Percentiles rank a stretch among this genome's conserved stretches.
These are phyloP conservation scores for Skeletonema menzelii DNA, from an alignment of 108 stramenopile genomes.

Conservation along the genomic window DNA sequence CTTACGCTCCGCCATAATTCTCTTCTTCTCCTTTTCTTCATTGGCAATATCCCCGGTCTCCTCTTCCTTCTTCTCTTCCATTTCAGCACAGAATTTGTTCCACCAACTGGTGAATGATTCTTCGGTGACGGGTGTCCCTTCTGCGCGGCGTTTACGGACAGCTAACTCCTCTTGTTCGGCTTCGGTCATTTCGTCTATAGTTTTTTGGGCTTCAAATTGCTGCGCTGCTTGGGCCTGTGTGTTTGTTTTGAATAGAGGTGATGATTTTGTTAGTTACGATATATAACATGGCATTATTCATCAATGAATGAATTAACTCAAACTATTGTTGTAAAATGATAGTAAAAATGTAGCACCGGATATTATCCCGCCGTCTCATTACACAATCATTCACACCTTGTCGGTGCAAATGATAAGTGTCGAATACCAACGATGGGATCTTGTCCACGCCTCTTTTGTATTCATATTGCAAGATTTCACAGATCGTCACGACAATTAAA, in stretches of 20 bases:
- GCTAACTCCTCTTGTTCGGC: slow-evolving; percentile 83
- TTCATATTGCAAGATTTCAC: slow-evolving; percentile 21
- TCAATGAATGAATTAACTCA: neutral
- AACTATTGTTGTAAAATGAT: neutral
- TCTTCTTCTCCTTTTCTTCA: slow-evolving; percentile 30
- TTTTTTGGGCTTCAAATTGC: slow-evolving; percentile 83
- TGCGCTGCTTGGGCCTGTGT: slow-evolving; percentile 61
- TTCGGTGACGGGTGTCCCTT: slow-evolving; percentile 79
- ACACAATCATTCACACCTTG: slow-evolving; percentile 60
- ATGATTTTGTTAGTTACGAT: neutral
- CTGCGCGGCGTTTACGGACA: slow-evolving; percentile 82
- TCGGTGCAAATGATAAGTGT: slow-evolving; percentile 49
- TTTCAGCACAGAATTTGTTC: slow-evolving; percentile 68
- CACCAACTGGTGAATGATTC: slow-evolving; percentile 78
- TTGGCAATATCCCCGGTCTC: slow-evolving; percentile 20
- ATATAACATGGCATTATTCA: neutral
- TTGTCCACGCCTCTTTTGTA: slow-evolving; percentile 50
- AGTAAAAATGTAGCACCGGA: slow-evolving; percentile 53
- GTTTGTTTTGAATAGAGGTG: neutral
- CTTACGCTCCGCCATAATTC: slow-evolving; percentile 52
- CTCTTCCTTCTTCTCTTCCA: slow-evolving; percentile 53
- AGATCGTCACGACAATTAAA: neutral
- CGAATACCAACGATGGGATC: slow-evolving; percentile 66
- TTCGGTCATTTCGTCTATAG: slow-evolving; percentile 69
- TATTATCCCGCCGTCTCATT: slow-evolving; percentile 73